Evolutionary conservation across 1,139 yeast species (phyloP).

Genomic region (Blastobotrys illinoisensis): DNA sequence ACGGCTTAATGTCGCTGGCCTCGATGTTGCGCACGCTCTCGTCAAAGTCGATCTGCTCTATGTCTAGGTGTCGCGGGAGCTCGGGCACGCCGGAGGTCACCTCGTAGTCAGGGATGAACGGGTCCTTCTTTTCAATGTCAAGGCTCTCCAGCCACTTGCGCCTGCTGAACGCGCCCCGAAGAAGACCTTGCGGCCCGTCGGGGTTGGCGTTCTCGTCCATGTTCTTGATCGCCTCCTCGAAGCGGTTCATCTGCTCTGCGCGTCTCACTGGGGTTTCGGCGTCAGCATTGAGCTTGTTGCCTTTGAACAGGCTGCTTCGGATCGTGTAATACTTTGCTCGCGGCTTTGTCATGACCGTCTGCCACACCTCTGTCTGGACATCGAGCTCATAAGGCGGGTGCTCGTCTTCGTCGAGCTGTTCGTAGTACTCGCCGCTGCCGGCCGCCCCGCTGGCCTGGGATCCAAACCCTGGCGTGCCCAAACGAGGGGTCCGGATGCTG

Average conservation of each 20-base stretch:
- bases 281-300: constrained; percentile 52
- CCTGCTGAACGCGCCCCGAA: constrained; percentile 9
- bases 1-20: constrained; percentile 36
- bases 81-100: constrained; percentile 76
- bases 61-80: constrained; percentile 37
- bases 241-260: constrained; percentile 29
- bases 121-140: constrained; percentile 53
- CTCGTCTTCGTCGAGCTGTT: constrained; percentile 35
- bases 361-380: constrained; percentile 75
- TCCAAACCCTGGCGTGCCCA: constrained; percentile 10
- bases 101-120: constrained; percentile 78
- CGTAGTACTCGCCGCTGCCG: constrained; percentile 11
- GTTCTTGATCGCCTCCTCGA: constrained; percentile 24
- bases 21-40: constrained; percentile 32
- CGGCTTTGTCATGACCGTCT: constrained; percentile 68
- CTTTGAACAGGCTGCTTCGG: constrained; percentile 62
- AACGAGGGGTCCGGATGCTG: constrained; percentile 8
- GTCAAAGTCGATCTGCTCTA: constrained; percentile 38
- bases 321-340: constrained; percentile 70
- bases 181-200: constrained; percentile 8
- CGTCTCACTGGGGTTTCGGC: constrained; percentile 53
- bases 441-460: constrained; percentile 13
- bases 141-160: constrained; percentile 36
- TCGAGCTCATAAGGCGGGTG: constrained; percentile 57
- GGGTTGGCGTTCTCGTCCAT: constrained; percentile 6